These are phyloP conservation scores for Corinectria fuckeliana DNA, from an alignment of 2,329 filamentous ascomycete genomes.

Conservation along the genomic window DNA sequence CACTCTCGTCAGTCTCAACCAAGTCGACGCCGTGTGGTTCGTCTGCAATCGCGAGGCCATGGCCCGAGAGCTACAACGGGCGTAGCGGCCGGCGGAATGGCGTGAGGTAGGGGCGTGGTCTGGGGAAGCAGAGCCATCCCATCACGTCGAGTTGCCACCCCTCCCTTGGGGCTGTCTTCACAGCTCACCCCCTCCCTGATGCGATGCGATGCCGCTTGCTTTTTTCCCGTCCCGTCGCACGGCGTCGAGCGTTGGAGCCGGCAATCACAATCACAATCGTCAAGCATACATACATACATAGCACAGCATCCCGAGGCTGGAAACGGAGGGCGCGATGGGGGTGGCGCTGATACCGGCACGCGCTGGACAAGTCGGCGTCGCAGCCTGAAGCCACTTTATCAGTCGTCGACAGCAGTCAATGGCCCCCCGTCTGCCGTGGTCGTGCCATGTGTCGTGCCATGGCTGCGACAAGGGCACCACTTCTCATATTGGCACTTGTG, in stretches of 20 bases:
- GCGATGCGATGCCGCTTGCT: constrained; percentile 1
- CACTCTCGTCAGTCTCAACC: constrained; percentile 14
- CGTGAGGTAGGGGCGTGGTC: constrained; percentile 37
- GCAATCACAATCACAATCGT: constrained; percentile 30
- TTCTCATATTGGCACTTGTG: constrained; percentile 22
- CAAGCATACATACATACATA: constrained; percentile 15
- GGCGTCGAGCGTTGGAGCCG: constrained; percentile 16
- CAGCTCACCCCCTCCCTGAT: constrained; percentile 14
- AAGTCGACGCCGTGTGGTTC: constrained; percentile 28
- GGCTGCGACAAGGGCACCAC: constrained; percentile 25
- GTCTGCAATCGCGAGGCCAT: constrained; percentile 35
- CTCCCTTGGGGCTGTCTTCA: constrained; percentile 5
- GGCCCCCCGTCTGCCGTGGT: constrained; percentile 27
- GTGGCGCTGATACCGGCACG: background rate
- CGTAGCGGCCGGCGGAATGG: constrained; percentile 39
- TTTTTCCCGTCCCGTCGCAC: constrained; percentile 19
- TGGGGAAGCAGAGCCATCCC: constrained; percentile 32
- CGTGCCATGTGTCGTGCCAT: constrained; percentile 38
- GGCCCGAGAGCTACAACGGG: constrained; percentile 36
- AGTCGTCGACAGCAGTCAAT: constrained; percentile 20
- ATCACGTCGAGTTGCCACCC: constrained; percentile 7
- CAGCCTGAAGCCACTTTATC: constrained; percentile 29
- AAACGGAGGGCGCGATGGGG: background rate
- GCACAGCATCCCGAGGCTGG: constrained; percentile 23
- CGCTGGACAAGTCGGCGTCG: constrained; percentile 31